Evolutionary conservation across 148 eudicot genomes (phyloP).

Genomic region (Salicornia ramosissima): DNA sequence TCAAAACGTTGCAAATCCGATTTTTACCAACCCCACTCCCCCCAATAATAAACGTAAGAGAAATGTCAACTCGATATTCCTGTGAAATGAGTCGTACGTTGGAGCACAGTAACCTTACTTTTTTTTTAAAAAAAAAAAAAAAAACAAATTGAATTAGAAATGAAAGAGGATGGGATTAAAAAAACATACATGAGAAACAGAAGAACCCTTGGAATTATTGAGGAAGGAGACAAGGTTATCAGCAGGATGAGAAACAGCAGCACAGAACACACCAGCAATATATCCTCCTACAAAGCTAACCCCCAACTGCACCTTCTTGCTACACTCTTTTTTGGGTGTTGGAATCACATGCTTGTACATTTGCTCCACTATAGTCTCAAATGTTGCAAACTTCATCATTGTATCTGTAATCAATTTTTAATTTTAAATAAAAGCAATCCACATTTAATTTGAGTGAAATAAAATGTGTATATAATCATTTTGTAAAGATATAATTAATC

Average conservation of each 20-base stretch:
- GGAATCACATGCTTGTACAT: conserved; percentile 58
- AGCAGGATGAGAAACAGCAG: conserved; percentile 66
- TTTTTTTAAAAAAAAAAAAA: too few species aligned
- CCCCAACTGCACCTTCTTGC: conserved; percentile 57
- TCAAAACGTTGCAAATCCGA: too few species aligned
- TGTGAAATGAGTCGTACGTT: too few species aligned
- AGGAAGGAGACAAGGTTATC: conserved; percentile 74
- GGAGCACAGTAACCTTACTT: too few species aligned
- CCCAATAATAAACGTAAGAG: too few species aligned
- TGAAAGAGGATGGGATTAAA: too few species aligned
- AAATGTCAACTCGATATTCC: too few species aligned
- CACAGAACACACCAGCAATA: conserved; percentile 65
- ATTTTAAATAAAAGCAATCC: not conserved
- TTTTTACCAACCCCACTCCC: too few species aligned
- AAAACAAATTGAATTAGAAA: too few species aligned
- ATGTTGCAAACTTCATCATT: conserved; percentile 79
- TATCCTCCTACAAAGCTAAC: conserved; percentile 73
- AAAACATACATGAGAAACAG: conserved; percentile 36
- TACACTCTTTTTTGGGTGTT: conserved; percentile 59
- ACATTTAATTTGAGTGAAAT: too few species aligned
- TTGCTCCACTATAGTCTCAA: conserved; percentile 58
- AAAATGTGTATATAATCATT: too few species aligned
- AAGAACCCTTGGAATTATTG: conserved; percentile 62
- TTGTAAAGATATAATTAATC: too few species aligned
- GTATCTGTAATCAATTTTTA: conserved; percentile 58